Conservation (phyloP, 345 rosid species). For the Reutealis trisperma region DNA sequence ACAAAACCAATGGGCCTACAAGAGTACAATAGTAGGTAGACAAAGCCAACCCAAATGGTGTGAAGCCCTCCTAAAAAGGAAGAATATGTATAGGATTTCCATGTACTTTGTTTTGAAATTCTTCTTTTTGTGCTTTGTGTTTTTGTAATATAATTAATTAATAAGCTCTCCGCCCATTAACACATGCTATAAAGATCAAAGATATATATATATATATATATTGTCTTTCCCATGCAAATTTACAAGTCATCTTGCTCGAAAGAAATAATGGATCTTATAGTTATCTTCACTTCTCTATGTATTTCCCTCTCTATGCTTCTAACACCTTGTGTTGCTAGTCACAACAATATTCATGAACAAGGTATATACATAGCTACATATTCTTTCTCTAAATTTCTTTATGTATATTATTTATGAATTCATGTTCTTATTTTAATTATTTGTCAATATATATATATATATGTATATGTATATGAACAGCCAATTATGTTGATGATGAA, state of each 20-base stretch:
- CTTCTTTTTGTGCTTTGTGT: conserved; percentile 67
- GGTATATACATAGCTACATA: neutral
- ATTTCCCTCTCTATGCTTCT: conserved; percentile 12
- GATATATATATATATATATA: too few relatives aligned
- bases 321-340: conserved; percentile 18
- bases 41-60: conserved; percentile 31
- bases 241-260: neutral
- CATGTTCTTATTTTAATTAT: too few relatives aligned
- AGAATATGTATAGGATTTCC: conserved; percentile 23
- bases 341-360: conserved; percentile 1
- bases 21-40: neutral
- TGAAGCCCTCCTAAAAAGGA: conserved; percentile 31
- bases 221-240: neutral
- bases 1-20: conserved; percentile 15
- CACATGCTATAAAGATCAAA: neutral
- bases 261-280: conserved; percentile 22
- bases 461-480: neutral
- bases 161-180: neutral
- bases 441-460: neutral
- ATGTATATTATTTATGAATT: too few relatives aligned
- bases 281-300: conserved; percentile 18
- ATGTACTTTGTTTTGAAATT: conserved; percentile 44
- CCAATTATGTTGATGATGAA: conserved; percentile 6
- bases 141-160: neutral
- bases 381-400: too few relatives aligned